These are phyloP conservation scores for Fusarium nelsonii DNA, from an alignment of 2,329 filamentous ascomycete species.

Conservation along the genomic window DNA sequence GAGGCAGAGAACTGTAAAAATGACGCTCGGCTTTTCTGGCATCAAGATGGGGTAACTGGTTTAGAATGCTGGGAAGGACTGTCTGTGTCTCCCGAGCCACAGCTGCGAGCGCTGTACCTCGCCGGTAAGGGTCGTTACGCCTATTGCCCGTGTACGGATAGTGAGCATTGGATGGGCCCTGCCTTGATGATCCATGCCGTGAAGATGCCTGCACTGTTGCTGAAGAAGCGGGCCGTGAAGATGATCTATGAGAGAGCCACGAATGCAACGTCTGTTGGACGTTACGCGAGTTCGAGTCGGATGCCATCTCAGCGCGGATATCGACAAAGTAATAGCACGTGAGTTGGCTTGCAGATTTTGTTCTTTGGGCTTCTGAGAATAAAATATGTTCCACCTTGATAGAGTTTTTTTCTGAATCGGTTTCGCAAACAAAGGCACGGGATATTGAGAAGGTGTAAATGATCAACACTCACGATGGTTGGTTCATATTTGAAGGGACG, in stretches of 20 bases:
- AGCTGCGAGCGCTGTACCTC: slow-evolving; percentile 52
- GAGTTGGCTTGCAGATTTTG: not conserved
- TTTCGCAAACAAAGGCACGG: not conserved
- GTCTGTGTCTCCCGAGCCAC: slow-evolving; percentile 62
- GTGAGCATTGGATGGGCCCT: slow-evolving; percentile 23
- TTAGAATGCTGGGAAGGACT: slow-evolving; percentile 61
- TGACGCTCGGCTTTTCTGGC: slow-evolving; percentile 56
- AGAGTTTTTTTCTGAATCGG: not conserved
- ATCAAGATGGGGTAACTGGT: slow-evolving; percentile 56
- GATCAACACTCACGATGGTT: not conserved
- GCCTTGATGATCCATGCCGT: slow-evolving; percentile 20
- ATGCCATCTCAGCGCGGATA: slow-evolving; percentile 12
- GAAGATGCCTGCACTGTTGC: slow-evolving; percentile 21
- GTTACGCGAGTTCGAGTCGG: slow-evolving; percentile 3
- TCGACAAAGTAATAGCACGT: not conserved
- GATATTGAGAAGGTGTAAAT: not conserved
- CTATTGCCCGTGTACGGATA: slow-evolving; percentile 8
- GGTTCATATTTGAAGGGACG: not conserved
- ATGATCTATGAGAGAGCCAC: slow-evolving; percentile 42
- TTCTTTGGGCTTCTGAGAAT: not conserved
- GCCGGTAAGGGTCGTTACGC: slow-evolving; percentile 38
- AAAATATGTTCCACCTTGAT: not conserved
- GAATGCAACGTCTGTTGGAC: slow-evolving; percentile 48
- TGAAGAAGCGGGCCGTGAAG: slow-evolving; percentile 22
- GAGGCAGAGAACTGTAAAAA: slow-evolving; percentile 53